Base-by-base conservation (phyloP, 345 rosid genomes). In the Barbarea vulgaris region DNA sequence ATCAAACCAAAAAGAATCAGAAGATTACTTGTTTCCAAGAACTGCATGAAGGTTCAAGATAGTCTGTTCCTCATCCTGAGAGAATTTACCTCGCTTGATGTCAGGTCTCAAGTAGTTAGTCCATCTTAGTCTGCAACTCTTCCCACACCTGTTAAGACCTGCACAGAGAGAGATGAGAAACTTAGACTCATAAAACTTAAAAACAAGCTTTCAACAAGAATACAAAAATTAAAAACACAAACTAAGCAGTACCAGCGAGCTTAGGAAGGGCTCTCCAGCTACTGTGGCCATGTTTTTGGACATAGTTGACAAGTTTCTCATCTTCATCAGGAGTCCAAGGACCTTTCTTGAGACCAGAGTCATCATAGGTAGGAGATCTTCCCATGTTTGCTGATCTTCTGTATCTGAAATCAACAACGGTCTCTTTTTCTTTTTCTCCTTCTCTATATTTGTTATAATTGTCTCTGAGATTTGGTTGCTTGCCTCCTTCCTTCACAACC, bases 281-380 rank as follows among this genome's bases (percentile, higher is more conserved):
- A 60, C 91, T 93, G 78, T 88, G 97, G 33, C 97, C 97, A 77
- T 89, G 84, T 67, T 84, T 71, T 55, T 88, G 81, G 52, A 91
- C 88, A 72, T 77, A 83, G 14, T 83, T 83, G 51, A 85, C 79
- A 46, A 91, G 91, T 62, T 82, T 89, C 14, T 87, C 80, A 79
- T 91, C 97, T 80, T 91, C 97, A 41, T 91, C 97, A 56, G 89
- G 91, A 1, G 91, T 89, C 97, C 97, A 91, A 12, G 97, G 96
- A 59, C 97, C 97, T 77, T 91, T 91, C 82, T 91, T 91, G 7
- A 88, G 86, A 17, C 91, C 89, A 76, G 72, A 84, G 65, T 89
- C 93, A 62, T 89, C 93, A 77, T 75, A 83, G 22, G 67, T 75
- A 71, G 87, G 85, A 81, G 91, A 83, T 74, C 90, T 87, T 71